Percentiles rank a stretch among this genome's conserved stretches.
phyloP scores from a whole-genome alignment of 352 stramenopile species.

The Pythium biforme region DNA sequence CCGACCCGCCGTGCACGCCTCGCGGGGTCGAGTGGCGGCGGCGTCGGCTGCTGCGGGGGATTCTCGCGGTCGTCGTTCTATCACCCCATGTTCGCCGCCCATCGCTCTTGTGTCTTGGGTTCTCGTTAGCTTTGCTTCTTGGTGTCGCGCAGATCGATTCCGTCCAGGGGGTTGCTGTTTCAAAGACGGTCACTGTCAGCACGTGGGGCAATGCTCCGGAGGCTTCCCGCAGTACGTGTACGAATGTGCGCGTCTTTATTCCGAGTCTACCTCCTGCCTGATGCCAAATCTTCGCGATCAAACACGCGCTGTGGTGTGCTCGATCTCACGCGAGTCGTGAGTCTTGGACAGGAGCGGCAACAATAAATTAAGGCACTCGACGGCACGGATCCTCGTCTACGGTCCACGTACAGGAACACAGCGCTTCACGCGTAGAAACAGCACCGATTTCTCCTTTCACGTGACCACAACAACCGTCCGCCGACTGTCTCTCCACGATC shows the following conservation, averaged over 20 bases:
- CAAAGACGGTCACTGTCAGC: no score
- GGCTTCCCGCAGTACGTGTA: no score
- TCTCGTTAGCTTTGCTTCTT: background rate
- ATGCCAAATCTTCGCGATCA: no score
- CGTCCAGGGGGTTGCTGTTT: no score
- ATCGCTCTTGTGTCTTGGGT: background rate
- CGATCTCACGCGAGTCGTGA: background rate
- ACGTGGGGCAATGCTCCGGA: no score
- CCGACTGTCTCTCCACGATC: no score
- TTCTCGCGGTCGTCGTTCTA: conserved; percentile 24
- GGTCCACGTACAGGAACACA: background rate
- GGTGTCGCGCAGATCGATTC: background rate
- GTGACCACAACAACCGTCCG: no score
- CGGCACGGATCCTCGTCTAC: background rate
- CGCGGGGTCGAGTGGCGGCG: conserved; percentile 8
- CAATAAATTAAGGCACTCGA: conserved; percentile 10
- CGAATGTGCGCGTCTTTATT: conserved; percentile 1
- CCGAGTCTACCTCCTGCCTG: background rate
- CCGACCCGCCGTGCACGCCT: conserved; percentile 9
- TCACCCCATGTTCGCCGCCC: conserved; percentile 6
- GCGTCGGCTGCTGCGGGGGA: conserved; percentile 16
- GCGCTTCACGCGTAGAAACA: no score
- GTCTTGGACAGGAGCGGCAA: background rate
- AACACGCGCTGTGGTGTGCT: background rate
- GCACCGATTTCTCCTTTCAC: no score